A percentile compares a stretch with the other conserved stretches of the same genome.
These are phyloP conservation scores for Plenodomus tracheiphilus DNA, from an alignment of 2,329 filamentous ascomycete species.

Conservation along the genomic window DNA sequence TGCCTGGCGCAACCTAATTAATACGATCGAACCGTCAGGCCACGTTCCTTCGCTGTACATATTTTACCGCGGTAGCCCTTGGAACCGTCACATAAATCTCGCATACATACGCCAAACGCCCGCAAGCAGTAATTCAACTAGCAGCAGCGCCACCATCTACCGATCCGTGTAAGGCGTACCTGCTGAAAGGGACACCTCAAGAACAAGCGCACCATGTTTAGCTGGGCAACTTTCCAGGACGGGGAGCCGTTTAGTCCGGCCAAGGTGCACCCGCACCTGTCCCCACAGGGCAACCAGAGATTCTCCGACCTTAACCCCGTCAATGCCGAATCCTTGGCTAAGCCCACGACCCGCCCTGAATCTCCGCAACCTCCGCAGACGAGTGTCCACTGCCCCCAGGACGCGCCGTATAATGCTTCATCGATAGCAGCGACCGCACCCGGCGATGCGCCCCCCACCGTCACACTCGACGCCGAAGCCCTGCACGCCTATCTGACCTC, in stretches of 20 bases:
- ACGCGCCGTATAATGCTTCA: slow-evolving; percentile 31
- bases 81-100: slow-evolving; percentile 3
- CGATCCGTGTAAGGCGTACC: slow-evolving; percentile 5
- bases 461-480: slow-evolving; percentile 16
- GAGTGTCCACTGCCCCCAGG: slow-evolving; percentile 25
- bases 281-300: slow-evolving; percentile 33
- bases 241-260: slow-evolving; percentile 41
- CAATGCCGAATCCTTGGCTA: slow-evolving; percentile 29
- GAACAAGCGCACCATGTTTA: slow-evolving; percentile 20
- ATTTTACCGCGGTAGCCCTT: slow-evolving; percentile 10
- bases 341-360: slow-evolving; percentile 29
- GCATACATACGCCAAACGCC: slow-evolving; percentile 5
- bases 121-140: slow-evolving; percentile 3
- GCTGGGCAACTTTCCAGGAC: slow-evolving; percentile 15
- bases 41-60: slow-evolving; percentile 32
- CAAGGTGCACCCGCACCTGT: slow-evolving; percentile 39
- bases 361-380: slow-evolving; percentile 30
- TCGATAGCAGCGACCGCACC: slow-evolving; percentile 31
- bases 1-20: slow-evolving; percentile 29
- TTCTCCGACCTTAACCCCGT: slow-evolving; percentile 41
- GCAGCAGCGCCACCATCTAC: slow-evolving; percentile 12
- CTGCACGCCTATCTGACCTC: slow-evolving; percentile 12
- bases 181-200: neutral
- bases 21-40: slow-evolving; percentile 34
- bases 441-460: slow-evolving; percentile 32